Conservation (phyloP, 257 asterid species). For the Solanum corneliomulleri region DNA sequence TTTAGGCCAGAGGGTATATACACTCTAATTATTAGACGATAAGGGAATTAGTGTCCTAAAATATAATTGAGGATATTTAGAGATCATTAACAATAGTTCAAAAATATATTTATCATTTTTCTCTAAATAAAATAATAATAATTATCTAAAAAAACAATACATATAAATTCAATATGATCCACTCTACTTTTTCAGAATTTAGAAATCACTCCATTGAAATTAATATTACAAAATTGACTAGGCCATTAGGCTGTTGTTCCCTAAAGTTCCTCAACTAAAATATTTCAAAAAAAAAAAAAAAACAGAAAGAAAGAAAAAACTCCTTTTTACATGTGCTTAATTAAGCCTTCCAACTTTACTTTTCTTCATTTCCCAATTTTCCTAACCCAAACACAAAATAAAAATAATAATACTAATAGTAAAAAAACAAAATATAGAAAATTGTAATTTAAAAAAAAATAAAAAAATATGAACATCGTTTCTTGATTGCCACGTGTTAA, state of each 20-base stretch:
- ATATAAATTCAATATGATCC: not conserved
- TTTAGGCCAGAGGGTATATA: not conserved
- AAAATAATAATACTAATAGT: not conserved
- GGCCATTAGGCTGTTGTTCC: not conserved
- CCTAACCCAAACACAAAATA: not conserved
- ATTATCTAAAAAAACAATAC: not conserved
- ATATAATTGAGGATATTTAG: no score
- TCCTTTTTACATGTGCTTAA: not conserved
- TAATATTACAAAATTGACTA: slow-evolving; percentile 1
- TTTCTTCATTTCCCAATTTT: not conserved
- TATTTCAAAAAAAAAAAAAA: not conserved
- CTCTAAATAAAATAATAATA: not conserved
- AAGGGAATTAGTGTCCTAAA: no score
- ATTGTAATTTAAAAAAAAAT: not conserved
- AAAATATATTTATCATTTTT: not conserved
- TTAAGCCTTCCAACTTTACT: not conserved
- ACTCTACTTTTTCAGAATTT: not conserved
- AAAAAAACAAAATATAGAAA: not conserved
- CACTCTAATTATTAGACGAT: not conserved
- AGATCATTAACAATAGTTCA: not conserved
- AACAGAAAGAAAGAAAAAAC: not conserved
- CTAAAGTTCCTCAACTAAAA: not conserved
- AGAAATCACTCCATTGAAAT: not conserved
- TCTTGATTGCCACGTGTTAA: slow-evolving; percentile 7
- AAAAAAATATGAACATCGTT: not conserved